Conservation (phyloP, 495 filamentous ascomycete species). For the Penicillium ochrochloron region DNA sequence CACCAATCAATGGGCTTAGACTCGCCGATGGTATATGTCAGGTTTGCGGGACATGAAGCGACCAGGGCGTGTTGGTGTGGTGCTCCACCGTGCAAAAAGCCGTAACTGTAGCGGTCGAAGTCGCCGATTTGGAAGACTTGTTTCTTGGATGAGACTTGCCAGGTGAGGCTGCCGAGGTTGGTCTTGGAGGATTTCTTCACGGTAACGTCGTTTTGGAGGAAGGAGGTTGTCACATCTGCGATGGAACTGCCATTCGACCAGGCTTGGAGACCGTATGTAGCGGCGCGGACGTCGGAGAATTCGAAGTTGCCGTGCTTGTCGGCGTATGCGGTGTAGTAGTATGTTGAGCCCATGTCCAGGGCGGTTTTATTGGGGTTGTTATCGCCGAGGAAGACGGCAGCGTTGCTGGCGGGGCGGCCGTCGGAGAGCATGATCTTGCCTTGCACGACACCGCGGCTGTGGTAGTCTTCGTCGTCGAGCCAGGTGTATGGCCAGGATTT, state of each 20-base stretch:
- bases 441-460: not conserved
- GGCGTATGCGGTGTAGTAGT: conserved; percentile 10
- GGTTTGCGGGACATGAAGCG: conserved; percentile 5
- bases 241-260: conserved; percentile 14
- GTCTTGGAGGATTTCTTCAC: conserved; percentile 3
- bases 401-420: conserved; percentile 9
- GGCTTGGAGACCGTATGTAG: conserved; percentile 9
- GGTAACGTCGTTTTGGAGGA: conserved; percentile 3
- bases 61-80: conserved; percentile 8
- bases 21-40: conserved; percentile 7
- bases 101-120: conserved; percentile 13
- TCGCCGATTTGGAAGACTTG: conserved; percentile 13
- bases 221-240: conserved; percentile 9
- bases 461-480: conserved; percentile 10
- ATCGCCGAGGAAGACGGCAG: conserved; percentile 13
- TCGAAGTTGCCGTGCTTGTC: conserved; percentile 9
- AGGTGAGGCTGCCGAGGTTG: conserved; percentile 8
- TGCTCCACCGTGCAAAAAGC: conserved; percentile 9
- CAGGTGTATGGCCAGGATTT: conserved; percentile 10
- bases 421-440: conserved; percentile 7
- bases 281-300: conserved; percentile 8
- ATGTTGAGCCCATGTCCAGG: conserved; percentile 8
- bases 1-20: conserved; percentile 2
- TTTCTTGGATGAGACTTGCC: conserved; percentile 4
- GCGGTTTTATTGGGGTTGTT: conserved; percentile 6